A percentile compares a stretch with the other conserved stretches of the same genome.
These are phyloP conservation scores for Phytophthora fragariae DNA, from an alignment of 352 stramenopile genomes.

Conservation along the genomic window DNA sequence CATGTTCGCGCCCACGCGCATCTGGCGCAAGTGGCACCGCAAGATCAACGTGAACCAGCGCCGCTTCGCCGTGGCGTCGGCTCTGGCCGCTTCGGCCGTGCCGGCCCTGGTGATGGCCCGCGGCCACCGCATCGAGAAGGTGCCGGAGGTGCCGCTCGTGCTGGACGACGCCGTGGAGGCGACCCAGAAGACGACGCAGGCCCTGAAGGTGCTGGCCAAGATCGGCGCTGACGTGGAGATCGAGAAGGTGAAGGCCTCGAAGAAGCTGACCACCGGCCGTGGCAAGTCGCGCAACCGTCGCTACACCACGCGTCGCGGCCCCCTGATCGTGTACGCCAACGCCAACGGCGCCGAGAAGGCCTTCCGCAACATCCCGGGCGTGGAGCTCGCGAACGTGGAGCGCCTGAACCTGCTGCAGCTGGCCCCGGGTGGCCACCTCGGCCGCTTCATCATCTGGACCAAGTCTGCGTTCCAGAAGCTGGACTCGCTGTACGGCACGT, in stretches of 20 bases:
- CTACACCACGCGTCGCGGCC: constrained; percentile 95
- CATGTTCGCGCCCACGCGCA: constrained; percentile 99
- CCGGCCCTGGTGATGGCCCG: constrained; percentile 98
- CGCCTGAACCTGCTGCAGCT: constrained; percentile 98
- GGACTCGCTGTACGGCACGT: constrained; percentile 96
- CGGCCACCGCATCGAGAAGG: constrained; percentile 97
- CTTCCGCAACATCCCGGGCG: constrained; percentile 98
- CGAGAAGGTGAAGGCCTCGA: constrained; percentile 97
- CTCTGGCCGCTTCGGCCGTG: constrained; percentile 96
- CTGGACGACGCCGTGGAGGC: constrained; percentile 93
- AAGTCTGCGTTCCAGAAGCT: constrained; percentile 97
- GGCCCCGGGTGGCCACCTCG: constrained; percentile 98
- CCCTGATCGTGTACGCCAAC: constrained; percentile 97
- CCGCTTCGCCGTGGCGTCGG: constrained; percentile 97
- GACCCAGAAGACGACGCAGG: constrained; percentile 96
- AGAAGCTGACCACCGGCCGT: constrained; percentile 97
- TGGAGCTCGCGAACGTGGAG: constrained; percentile 98
- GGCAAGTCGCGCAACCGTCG: constrained; percentile 99
- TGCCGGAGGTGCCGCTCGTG: constrained; percentile 98
- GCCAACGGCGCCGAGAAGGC: constrained; percentile 94
- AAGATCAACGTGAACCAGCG: constrained; percentile 99
- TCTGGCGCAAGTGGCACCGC: constrained; percentile 99
- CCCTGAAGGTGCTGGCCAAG: constrained; percentile 95
- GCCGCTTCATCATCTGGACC: constrained; percentile 99
- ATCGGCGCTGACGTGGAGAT: constrained; percentile 64